Base-by-base conservation (phyloP, 371 early-diverging fungal genomes). In the Capillidium heterosporum region DNA sequence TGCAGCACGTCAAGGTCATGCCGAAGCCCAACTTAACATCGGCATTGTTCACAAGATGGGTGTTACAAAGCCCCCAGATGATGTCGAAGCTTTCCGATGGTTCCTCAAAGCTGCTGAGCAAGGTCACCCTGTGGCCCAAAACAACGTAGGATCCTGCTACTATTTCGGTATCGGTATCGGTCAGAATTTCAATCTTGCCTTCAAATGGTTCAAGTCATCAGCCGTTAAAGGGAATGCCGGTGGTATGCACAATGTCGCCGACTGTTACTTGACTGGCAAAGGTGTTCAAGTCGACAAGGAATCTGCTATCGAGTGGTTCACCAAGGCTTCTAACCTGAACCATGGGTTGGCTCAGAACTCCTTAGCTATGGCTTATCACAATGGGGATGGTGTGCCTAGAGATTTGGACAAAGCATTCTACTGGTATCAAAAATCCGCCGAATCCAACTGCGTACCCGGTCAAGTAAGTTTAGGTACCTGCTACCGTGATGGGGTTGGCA, bases 111-210 rank as follows among this genome's bases (percentile, higher is more conserved):
- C 79, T 11, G 84, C 85, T 15, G 67, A 76, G 58, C 78, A 76
- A 63, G 84, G 82, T n/a, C 81, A 85, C 57, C 70, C 86, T 1
- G 66, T 84, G 0, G 92, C 86, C 8, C 78, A 85, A 60, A 87
- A 87, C 57, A 82, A 85, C 11, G 72, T 91, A n/a, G 95, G 91
- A 1, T 90, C 81, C 57, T 92, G 93, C 59, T 91, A 83, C 63
- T 91, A 91, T 60, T 73, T 81, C 40, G 95, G 93, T 13, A 62
- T 81, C 46, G 90, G 89, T 11, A 73, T 84, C 0, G 71, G 70
- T 32, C 66, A 72, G 62, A 74, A 87, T 63, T 57, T 78, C 1
- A 52, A 68, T n/a, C 68, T 74, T 59, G 93, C 93, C 1, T 79
- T 90, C 15, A 66, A 73, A 46, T 92, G 87, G 87, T 95, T 89